phyloP scores from a whole-genome alignment of 2,329 filamentous ascomycete genomes.

The Cadophora luteo-olivacea region DNA sequence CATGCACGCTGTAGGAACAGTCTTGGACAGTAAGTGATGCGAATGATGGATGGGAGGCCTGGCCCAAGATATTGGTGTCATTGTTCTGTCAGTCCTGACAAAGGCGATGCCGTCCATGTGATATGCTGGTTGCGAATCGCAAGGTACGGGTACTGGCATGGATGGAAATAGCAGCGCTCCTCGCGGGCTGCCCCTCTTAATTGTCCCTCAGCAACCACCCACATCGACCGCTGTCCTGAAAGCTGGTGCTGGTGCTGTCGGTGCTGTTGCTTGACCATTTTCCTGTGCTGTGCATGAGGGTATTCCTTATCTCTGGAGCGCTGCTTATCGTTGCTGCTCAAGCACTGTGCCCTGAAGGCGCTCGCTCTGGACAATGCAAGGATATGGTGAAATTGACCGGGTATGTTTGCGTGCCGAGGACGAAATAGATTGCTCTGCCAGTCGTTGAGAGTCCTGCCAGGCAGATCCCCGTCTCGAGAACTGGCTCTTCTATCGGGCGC shows the following conservation, averaged over 20 bases:
- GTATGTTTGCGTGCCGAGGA: conserved; percentile 1
- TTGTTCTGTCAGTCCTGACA: conserved; percentile 3
- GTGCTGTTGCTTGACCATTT: background rate
- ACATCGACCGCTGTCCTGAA: background rate
- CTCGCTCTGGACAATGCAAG: background rate
- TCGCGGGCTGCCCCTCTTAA: background rate
- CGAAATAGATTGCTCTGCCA: conserved; percentile 1
- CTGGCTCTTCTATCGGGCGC: background rate
- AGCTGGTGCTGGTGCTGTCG: background rate
- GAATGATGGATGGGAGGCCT: conserved; percentile 1
- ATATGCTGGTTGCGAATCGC: conserved; percentile 5
- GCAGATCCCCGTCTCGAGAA: background rate
- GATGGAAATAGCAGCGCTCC: background rate
- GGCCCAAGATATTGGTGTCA: background rate
- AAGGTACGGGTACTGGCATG: conserved; percentile 3
- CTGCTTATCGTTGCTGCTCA: conserved; percentile 13
- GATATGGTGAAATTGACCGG: background rate
- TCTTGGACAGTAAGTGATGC: conserved; percentile 9
- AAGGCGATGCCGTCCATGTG: conserved; percentile 6
- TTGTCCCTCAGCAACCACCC: background rate
- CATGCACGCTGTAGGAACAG: conserved; percentile 15
- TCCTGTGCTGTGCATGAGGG: background rate
- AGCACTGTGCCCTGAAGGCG: conserved; percentile 19
- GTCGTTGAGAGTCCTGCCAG: background rate
- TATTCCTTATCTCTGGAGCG: conserved; percentile 14